These are phyloP conservation scores for Cladorrhinum sp. DNA, from an alignment of 2,329 filamentous ascomycete genomes.

Conservation along the genomic window DNA sequence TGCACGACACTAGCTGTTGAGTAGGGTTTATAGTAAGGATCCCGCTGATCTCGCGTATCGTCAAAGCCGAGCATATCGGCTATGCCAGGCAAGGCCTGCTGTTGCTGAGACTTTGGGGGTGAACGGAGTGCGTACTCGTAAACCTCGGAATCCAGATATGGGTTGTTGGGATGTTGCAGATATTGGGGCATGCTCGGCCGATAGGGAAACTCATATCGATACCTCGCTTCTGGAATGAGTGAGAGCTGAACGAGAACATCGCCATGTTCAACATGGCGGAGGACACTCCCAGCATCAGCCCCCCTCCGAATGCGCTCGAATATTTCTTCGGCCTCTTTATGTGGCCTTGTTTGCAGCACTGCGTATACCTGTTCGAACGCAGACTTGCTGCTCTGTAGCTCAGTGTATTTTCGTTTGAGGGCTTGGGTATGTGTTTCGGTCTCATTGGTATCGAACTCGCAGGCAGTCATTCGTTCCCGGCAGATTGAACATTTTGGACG, in stretches of 20 bases:
- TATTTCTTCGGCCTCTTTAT: slow-evolving; percentile 35
- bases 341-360: slow-evolving; percentile 24
- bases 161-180: slow-evolving; percentile 28
- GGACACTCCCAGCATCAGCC: slow-evolving; percentile 30
- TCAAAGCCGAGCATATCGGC: not conserved
- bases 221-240: slow-evolving; percentile 36
- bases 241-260: slow-evolving; percentile 39
- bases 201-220: slow-evolving; percentile 41
- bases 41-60: slow-evolving; percentile 6
- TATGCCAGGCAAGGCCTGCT: slow-evolving; percentile 13
- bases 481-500: slow-evolving; percentile 33
- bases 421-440: slow-evolving; percentile 34
- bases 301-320: slow-evolving; percentile 37
- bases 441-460: slow-evolving; percentile 32
- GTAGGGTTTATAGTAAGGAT: slow-evolving; percentile 37
- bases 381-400: slow-evolving; percentile 29
- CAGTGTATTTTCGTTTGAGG: slow-evolving; percentile 32
- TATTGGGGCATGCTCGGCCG: slow-evolving; percentile 31
- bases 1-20: slow-evolving; percentile 36
- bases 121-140: slow-evolving; percentile 25
- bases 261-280: slow-evolving; percentile 36
- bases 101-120: not conserved
- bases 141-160: slow-evolving; percentile 32
- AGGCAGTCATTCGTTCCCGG: slow-evolving; percentile 29
- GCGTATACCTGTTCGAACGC: slow-evolving; percentile 32